phyloP scores from a whole-genome alignment of 2,329 filamentous ascomycete genomes.

The Trichoderma aggressivum region DNA sequence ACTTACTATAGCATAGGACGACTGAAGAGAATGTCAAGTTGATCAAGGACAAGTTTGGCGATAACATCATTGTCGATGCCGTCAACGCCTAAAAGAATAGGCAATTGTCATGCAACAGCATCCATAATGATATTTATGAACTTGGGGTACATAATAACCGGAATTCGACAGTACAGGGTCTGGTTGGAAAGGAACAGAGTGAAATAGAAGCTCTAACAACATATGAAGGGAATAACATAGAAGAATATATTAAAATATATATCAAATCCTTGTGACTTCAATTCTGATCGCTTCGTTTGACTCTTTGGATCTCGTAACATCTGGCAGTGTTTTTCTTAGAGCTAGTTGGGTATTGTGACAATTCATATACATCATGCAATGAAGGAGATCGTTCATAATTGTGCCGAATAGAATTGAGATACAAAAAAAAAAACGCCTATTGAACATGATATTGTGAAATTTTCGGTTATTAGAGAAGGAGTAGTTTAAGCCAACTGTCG shows the following conservation, averaged over 20 bases:
- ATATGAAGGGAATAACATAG: background rate
- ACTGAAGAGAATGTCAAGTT: background rate
- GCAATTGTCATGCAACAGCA: background rate
- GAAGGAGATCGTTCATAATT: no score
- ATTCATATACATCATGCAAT: no score
- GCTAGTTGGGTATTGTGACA: no score
- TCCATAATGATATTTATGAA: background rate
- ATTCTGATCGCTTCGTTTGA: background rate
- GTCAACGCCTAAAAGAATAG: background rate
- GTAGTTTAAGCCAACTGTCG: no score
- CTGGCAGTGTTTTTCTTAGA: no score
- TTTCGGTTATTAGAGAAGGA: no score
- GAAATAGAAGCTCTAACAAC: background rate
- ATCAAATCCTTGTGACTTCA: background rate
- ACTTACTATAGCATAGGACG: background rate
- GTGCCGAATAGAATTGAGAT: no score
- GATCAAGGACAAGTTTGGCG: background rate
- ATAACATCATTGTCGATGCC: background rate
- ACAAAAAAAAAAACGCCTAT: no score
- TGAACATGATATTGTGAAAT: no score
- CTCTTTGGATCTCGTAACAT: no score
- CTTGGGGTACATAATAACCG: background rate
- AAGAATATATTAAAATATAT: background rate
- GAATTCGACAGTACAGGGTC: background rate
- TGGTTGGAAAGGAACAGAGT: background rate